A percentile compares a stretch with the other conserved stretches of the same genome.
Evolutionary conservation across 495 filamentous ascomycete genomes (phyloP).

Genomic region (Ramalina intermedia): DNA sequence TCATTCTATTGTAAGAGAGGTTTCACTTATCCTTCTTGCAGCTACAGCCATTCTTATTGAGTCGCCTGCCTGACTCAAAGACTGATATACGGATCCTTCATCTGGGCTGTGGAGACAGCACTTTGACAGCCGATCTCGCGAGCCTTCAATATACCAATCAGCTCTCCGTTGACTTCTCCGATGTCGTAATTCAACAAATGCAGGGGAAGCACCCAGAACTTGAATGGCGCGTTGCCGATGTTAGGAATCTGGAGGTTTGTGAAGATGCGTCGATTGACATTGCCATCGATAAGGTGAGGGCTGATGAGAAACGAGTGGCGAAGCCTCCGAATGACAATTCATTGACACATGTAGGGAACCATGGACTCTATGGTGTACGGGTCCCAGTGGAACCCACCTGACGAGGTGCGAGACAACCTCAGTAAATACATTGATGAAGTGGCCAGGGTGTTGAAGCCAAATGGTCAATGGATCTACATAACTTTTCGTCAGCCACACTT

Average conservation of each 20-base stretch:
- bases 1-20: no score
- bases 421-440: neutral
- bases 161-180: neutral
- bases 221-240: neutral
- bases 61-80: no score
- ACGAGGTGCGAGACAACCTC: neutral
- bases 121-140: neutral
- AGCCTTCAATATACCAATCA: conserved; percentile 1
- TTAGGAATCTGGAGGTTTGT: neutral
- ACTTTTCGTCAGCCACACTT: no score
- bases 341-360: neutral
- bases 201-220: neutral
- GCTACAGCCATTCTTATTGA: no score
- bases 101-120: neutral
- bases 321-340: no score
- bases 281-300: neutral
- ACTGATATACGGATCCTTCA: neutral
- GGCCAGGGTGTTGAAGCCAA: neutral
- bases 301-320: no score
- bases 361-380: neutral
- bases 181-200: neutral
- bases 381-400: neutral
- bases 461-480: no score
- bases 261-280: neutral
- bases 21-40: no score